Percentiles rank a stretch among this genome's conserved stretches.
Conservation (phyloP, 2,329 filamentous ascomycete genomes). For the Tricladium varicosporioides region DNA sequence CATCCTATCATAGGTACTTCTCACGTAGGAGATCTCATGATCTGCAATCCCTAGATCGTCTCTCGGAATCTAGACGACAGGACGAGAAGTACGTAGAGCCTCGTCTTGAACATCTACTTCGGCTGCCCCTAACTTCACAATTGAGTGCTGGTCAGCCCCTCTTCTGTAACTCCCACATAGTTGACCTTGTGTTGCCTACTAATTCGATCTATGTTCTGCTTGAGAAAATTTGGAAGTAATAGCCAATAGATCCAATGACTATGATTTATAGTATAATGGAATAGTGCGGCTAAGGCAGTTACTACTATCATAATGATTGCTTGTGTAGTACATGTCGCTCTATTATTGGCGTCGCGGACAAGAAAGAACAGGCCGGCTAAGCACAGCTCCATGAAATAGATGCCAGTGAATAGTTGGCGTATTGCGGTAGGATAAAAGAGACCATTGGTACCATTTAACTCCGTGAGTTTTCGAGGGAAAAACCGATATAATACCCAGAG, state of each 20-base stretch:
- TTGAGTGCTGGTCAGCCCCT: not conserved
- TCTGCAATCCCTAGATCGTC: conserved; percentile 86
- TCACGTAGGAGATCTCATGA: conserved; percentile 66
- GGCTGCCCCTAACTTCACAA: not conserved
- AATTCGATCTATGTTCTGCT: not conserved
- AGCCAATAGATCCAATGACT: not conserved
- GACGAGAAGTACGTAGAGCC: conserved; percentile 41
- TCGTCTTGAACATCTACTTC: conserved; percentile 68
- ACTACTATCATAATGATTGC: conserved; percentile 24
- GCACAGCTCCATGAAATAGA: conserved; percentile 21
- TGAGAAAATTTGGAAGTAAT: conserved; percentile 45
- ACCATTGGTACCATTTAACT: conserved; percentile 48
- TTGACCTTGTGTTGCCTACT: not conserved
- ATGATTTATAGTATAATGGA: conserved; percentile 16
- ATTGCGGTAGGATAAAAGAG: conserved; percentile 40
- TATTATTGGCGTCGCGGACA: conserved; percentile 17
- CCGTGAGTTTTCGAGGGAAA: conserved; percentile 13
- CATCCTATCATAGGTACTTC: conserved; percentile 57
- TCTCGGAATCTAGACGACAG: conserved; percentile 87
- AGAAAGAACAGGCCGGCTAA: conserved; percentile 20
- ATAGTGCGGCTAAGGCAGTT: conserved; percentile 20
- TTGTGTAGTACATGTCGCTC: conserved; percentile 18
- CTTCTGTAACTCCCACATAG: not conserved
- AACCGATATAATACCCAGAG: conserved; percentile 20
- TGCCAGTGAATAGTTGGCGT: conserved; percentile 17